phyloP scores from a whole-genome alignment of 129 eudicot genomes.

The Oenanthe sinensis region DNA sequence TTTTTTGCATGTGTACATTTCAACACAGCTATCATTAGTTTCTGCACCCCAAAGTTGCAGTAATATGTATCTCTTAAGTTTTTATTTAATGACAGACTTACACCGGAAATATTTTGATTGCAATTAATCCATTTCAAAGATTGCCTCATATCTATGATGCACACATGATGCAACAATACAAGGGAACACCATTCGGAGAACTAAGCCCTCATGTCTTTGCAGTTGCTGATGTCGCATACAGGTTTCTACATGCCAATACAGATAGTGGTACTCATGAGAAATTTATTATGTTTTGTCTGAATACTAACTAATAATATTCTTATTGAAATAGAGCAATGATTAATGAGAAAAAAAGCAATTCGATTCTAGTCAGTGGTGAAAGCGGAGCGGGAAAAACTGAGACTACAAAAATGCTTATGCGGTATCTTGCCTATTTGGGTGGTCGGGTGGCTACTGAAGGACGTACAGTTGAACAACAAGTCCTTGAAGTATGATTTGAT shows the following conservation, averaged over 20 bases:
- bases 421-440: constrained; percentile 91
- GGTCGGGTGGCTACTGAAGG: constrained; percentile 96
- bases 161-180: constrained; percentile 99
- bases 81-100: constrained; percentile 59
- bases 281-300: constrained; percentile 5
- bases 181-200: constrained; percentile 94
- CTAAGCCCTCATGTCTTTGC: constrained; percentile 98
- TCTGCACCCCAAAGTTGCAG: background rate
- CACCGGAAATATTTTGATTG: constrained; percentile 94
- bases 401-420: constrained; percentile 99
- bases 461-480: constrained; percentile 98
- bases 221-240: constrained; percentile 91
- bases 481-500: constrained; percentile 77
- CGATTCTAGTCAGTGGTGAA: constrained; percentile 98
- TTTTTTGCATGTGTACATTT: constrained; percentile 4
- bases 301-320: constrained; percentile 9
- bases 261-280: constrained; percentile 10
- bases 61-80: constrained; percentile 12
- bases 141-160: constrained; percentile 77
- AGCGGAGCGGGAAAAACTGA: constrained; percentile 99
- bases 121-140: constrained; percentile 96
- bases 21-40: background rate
- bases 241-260: constrained; percentile 32
- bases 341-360: constrained; percentile 83
- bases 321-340: constrained; percentile 77